Base-by-base conservation (phyloP, 768 basidiomycete genomes). In the Mycena belliarum region DNA sequence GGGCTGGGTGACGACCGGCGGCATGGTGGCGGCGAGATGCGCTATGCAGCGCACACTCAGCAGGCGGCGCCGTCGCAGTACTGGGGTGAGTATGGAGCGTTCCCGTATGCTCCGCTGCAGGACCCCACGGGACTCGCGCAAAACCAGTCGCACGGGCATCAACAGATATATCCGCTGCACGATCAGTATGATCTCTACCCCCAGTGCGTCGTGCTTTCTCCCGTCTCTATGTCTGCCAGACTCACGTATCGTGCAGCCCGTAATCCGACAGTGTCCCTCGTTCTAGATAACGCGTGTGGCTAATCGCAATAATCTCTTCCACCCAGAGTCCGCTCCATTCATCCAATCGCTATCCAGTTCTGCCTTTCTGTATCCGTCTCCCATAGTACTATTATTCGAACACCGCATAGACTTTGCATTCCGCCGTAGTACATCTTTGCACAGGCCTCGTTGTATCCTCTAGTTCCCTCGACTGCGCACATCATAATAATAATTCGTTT, bases 21-120 rank as follows among this genome's bases (percentile, higher is more conserved):
- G 4, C 9, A 35, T 10, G 12, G 33, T 12, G 49, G 15, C 35
- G 54, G 29, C 47, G 46, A 49, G 49, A 26, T 49, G 60, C 48
- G 59, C 33, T 64, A 40, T 21, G 44, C 43, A 26, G 49, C 57
- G 32, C 63, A 18, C 6, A 16, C 18, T 16, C 18, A 38, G 37
- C 37, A 38, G 18, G 4, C 3, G 18, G 4, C 16, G 18, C 18
- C 16, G 18, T n/a, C 44, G 5, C 81, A 82, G 57, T 84, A 75
- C 61, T 85, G 83, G 82, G 78, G 72, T 48, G 83, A 85, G 37
- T 83, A 79, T 67, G 76, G 79, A 26, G 72, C 81, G 16, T 83
- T 80, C 65, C 72, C 79, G 25, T 38, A 54, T 11, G 37, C 25
- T 6, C 23, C 33, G 21, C 24, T 60, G 37, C 53, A 60, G 8